Evolutionary conservation across 495 filamentous ascomycete genomes (phyloP), one percentile per base, ranked within the genome.

Genomic region (Penicillium subrubescens): DNA sequence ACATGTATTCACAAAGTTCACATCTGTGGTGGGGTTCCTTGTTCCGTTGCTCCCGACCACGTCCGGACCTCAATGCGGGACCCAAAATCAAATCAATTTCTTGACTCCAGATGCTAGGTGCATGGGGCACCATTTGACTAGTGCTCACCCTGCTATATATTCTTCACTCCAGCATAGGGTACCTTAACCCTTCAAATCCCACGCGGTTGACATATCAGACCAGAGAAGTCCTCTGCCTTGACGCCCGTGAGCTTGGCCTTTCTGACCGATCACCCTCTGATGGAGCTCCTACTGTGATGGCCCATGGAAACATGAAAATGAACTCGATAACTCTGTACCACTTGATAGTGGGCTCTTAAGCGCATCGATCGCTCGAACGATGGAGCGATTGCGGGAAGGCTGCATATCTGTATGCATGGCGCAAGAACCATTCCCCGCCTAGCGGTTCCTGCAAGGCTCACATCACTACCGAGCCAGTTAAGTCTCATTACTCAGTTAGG

Each of bases 231-330:
- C 0, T 25, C 44, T 8, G 44, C 21, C 5, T 90, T 92, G 59
- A 87, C 80, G 4, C 83, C 91, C 59, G 78, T 87, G 21, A 87
- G 84, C 60, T 85, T 93, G 65, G 87, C 90, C 0, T 81, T 76
- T 44, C 72, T 93, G 57, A 89, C 87, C 14, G 90, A 0, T 81
- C 88, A n/a, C 89, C 90, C 2, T 82, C 93, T 46, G 87, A 84
- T 0, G 91, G 90, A 0, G 79, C 77, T 5, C 62, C 87, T 44
- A 80, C 87, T 25, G 68, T 81, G 68, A 69, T 68, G 4, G 59
- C 57, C 43, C 64, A 68, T 23, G 80, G 86, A 0, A 89, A 84
- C 75, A 68, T 79, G 46, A 78, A 79, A 41, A 3, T 17, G 15
- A 17, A 21, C 6, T 12, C 12, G 43, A 48, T 48, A 2, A 21